phyloP scores from a whole-genome alignment of 148 eudicot species.

The Dysphania ambrosioides region DNA sequence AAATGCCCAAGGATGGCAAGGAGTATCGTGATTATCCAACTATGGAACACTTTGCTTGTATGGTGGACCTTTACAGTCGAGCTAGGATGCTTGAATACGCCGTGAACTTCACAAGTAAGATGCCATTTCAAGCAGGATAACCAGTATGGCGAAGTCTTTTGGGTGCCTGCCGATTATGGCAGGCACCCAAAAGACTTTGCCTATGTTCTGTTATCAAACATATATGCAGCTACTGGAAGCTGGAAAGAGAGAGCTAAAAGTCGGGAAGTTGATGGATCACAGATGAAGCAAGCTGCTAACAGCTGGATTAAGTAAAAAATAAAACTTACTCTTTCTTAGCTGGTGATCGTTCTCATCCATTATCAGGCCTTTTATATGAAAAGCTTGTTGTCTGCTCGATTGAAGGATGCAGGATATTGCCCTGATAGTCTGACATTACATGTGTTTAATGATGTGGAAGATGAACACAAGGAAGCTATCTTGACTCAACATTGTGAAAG shows the following conservation, averaged over 20 bases:
- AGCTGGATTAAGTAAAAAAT: conserved; percentile 91
- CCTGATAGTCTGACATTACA: conserved; percentile 85
- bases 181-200: conserved; percentile 81
- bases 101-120: conserved; percentile 48
- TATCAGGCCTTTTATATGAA: conserved; percentile 61
- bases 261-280: conserved; percentile 71
- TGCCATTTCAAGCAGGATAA: conserved; percentile 79
- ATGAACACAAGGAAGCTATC: conserved; percentile 85
- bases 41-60: conserved; percentile 87
- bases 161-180: conserved; percentile 86
- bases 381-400: conserved; percentile 56
- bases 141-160: conserved; percentile 81
- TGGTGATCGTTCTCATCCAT: conserved; percentile 81
- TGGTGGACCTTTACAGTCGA: conserved; percentile 90
- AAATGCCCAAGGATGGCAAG: conserved; percentile 69
- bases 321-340: conserved; percentile 79
- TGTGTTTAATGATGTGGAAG: conserved; percentile 91
- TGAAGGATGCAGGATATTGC: conserved; percentile 70
- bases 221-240: conserved; percentile 70
- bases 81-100: conserved; percentile 81
- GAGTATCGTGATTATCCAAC: conserved; percentile 58
- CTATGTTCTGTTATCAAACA: conserved; percentile 78
- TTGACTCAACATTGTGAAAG: conserved; percentile 86
- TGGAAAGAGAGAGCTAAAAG: conserved; percentile 72
- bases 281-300: conserved; percentile 82